Evolutionary conservation across 305 asterid species (phyloP), one percentile per base, ranked within the genome.

Genomic region (Stenogyne calaminthoides): DNA sequence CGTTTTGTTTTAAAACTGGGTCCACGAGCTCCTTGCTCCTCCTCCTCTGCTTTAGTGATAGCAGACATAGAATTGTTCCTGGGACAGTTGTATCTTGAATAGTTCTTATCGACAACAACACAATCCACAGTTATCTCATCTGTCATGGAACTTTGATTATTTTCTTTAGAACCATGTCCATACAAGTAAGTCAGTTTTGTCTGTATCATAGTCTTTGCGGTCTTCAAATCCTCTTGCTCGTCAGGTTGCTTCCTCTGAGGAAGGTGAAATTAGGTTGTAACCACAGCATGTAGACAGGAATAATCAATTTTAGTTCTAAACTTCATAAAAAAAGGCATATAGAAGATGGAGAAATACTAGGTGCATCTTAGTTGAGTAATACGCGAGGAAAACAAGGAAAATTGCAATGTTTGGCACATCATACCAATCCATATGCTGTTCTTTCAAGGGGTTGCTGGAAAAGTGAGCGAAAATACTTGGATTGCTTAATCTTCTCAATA

Each of bases 401-500:
- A 62, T 11, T 25, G 27, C 27, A 44, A 32, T 69, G 59, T 59
- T 34, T 46, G 57, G 74, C 47, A 74, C 32, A 47, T 46, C 85
- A 49, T 88, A 93, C 97, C 88, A 6, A 60, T 76, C 79, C 86
- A 67, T 71, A 36, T 32, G 54, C 57, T 71, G 77, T 49, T 76
- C 32, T 76, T 74, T 70, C 92, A 62, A 62, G 62, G 64, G 87
- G 77, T 77, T 84, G 88, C 57, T 67, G 85, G 62, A 73, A 75
- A 76, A 90, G 87, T 65, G 95, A 79, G 59, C 54, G 86, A 56
- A 86, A 86, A 65, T 87, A 83, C 84, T 86, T 88, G 40, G 99
- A 91, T 71, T 85, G 86, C 85, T 83, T 87, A 75, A 90, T 78
- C 83, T 88, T 88, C 83, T 88, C 85, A 37, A 87, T 37, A 77